Evolutionary conservation across 441 rosid genomes (phyloP).

Genomic region (Erysimum cheiri): DNA sequence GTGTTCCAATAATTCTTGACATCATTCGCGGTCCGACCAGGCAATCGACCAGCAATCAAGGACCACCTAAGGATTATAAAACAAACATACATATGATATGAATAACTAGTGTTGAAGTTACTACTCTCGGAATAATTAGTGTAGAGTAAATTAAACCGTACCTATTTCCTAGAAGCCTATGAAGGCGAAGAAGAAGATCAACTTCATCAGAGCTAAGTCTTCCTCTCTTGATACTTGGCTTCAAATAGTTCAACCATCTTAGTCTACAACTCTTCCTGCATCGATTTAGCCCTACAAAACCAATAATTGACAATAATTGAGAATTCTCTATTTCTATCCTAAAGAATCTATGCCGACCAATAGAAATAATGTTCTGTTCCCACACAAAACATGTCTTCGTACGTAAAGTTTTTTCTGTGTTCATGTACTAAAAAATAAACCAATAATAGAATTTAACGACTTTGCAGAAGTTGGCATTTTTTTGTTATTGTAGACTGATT

Average conservation of each 20-base stretch:
- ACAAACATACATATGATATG: neutral
- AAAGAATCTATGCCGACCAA: conserved; percentile 28
- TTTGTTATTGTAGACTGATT: neutral
- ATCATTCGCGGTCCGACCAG: conserved; percentile 60
- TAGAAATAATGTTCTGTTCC: neutral
- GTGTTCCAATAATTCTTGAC: conserved; percentile 59
- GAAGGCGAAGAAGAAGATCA: conserved; percentile 54
- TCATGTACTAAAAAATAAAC: neutral
- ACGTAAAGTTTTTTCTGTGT: neutral
- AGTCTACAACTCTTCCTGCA: conserved; percentile 63
- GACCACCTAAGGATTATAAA: conserved; percentile 48
- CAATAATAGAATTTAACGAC: neutral
- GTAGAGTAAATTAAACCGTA: neutral
- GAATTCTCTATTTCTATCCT: neutral
- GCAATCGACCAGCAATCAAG: conserved; percentile 58
- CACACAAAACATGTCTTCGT: neutral
- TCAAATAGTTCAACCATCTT: conserved; percentile 60
- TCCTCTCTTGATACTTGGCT: conserved; percentile 52
- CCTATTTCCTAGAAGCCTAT: conserved; percentile 59
- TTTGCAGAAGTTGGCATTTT: neutral
- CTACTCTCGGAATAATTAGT: neutral
- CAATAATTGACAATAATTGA: conserved; percentile 1
- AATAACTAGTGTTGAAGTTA: neutral
- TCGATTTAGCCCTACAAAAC: conserved; percentile 50
- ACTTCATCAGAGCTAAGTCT: conserved; percentile 51